Evolutionary conservation across 1,139 yeast genomes (phyloP).

Genomic region (Taphrina wiesneri): DNA sequence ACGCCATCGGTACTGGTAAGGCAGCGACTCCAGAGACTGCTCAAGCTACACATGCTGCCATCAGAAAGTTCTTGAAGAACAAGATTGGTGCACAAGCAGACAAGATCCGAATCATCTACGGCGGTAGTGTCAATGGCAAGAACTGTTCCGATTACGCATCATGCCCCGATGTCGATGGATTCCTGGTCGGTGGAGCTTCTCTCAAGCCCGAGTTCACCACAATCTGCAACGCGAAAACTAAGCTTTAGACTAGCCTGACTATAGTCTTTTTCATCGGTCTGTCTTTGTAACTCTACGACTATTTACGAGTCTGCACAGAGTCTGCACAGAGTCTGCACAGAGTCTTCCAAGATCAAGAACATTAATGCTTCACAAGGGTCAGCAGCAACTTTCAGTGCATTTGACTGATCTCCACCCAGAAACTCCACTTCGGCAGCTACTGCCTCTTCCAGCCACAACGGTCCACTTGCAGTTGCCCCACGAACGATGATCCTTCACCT

Average conservation of each 20-base stretch:
- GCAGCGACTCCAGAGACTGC: slow-evolving; percentile 95
- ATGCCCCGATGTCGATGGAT: slow-evolving; percentile 93
- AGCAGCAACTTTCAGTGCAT: no score
- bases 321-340: no score
- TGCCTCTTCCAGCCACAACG: neutral
- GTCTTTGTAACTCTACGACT: no score
- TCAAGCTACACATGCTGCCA: slow-evolving; percentile 75
- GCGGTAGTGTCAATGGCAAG: slow-evolving; percentile 97
- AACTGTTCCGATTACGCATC: slow-evolving; percentile 88
- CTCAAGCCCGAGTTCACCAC: slow-evolving; percentile 97
- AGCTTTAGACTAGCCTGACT: neutral
- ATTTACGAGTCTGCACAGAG: no score
- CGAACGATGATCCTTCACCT: no score
- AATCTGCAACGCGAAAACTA: slow-evolving; percentile 60
- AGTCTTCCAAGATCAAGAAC: no score
- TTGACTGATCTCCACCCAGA: no score
- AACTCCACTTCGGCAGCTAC: neutral
- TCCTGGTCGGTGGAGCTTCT: slow-evolving; percentile 99
- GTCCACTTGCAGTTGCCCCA: neutral
- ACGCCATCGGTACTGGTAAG: slow-evolving; percentile 99
- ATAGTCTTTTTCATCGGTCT: neutral
- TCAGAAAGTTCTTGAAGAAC: slow-evolving; percentile 77
- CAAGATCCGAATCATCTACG: slow-evolving; percentile 85
- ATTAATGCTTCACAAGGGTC: no score
- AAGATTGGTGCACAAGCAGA: slow-evolving; percentile 80